Evolutionary conservation across 2,329 filamentous ascomycete genomes (phyloP), one percentile per base, ranked within the genome.

Genomic region (Coniochaeta prunicola): DNA sequence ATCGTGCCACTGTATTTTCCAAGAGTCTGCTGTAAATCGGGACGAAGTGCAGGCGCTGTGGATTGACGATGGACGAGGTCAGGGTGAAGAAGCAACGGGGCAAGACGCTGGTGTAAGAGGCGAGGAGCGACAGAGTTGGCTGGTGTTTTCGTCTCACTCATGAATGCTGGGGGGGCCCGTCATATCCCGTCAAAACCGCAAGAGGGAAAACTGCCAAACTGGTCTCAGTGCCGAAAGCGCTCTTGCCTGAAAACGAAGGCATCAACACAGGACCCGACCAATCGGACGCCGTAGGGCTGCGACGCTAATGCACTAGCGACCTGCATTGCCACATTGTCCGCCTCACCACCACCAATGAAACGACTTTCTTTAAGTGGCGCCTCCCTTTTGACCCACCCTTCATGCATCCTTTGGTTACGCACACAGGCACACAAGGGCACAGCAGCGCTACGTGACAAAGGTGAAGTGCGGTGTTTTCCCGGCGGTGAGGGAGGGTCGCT

Each of bases 1-100:
- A 73, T 73, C 53, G 64, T 67, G 64, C 53, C 48, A 4, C 55
- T 45, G 24, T 38, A 53, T 53, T 53, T 57, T 55, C 48, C 34
- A n/a, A 57, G 28, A 34, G 19, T 61, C 54, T 55, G 48, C 56
- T 58, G 58, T 42, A 28, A 33, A 56, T 54, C 38, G 40, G 42
- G 15, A 28, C 17, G 53, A 28, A 56, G 42, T 56, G 56, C 55
- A 54, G 26, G 50, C 30, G 57, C n/a, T 15, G 38, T 26, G 50
- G 34, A 53, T 59, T 17, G 15, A 28, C 50, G 59, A 8, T 42
- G 17, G 50, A n/a, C 40, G 15, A 33, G 42, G 34, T 8, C 21
- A 17, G 24, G 8, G 45, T 50, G 45, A 50, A 21, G 45, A 3
- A 30, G 13, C 24, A 50, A 50, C 21, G 24, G 45, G 42, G 56